Conservation (phyloP, 345 rosid genomes). For the Rubroshorea leprosula region DNA sequence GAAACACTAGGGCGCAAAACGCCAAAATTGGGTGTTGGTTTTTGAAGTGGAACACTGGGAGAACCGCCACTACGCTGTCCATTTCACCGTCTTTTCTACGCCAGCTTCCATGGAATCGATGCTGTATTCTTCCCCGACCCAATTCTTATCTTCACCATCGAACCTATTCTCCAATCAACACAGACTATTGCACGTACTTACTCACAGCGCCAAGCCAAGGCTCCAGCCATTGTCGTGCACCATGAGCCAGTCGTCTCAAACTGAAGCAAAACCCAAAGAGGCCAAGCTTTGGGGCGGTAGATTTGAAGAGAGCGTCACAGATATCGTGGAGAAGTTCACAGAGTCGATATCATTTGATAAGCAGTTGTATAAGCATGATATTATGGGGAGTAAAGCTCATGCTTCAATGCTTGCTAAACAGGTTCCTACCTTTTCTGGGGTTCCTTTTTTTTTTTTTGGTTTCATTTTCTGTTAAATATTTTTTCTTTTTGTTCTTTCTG, state of each 20-base stretch:
- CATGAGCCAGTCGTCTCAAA: conserved; percentile 28
- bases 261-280: conserved; percentile 48
- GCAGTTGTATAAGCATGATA: conserved; percentile 81
- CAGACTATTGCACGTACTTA: conserved; percentile 8
- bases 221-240: conserved; percentile 29
- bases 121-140: conserved; percentile 20
- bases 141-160: conserved; percentile 16
- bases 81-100: neutral
- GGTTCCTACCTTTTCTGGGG: conserved; percentile 27
- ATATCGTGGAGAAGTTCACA: conserved; percentile 79
- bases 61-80: neutral
- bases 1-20: neutral
- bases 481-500: neutral
- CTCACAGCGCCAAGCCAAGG: conserved; percentile 23
- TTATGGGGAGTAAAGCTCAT: conserved; percentile 90
- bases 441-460: neutral
- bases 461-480: neutral
- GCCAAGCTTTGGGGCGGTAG: conserved; percentile 95
- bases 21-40: no score
- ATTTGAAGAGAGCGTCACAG: conserved; percentile 84
- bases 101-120: conserved; percentile 27
- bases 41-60: no score
- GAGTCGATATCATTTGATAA: conserved; percentile 91
- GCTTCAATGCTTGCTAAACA: conserved; percentile 88
- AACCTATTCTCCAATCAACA: conserved; percentile 6